These are phyloP conservation scores for Boletus reticuloceps DNA, from an alignment of 768 basidiomycete genomes.

Conservation along the genomic window DNA sequence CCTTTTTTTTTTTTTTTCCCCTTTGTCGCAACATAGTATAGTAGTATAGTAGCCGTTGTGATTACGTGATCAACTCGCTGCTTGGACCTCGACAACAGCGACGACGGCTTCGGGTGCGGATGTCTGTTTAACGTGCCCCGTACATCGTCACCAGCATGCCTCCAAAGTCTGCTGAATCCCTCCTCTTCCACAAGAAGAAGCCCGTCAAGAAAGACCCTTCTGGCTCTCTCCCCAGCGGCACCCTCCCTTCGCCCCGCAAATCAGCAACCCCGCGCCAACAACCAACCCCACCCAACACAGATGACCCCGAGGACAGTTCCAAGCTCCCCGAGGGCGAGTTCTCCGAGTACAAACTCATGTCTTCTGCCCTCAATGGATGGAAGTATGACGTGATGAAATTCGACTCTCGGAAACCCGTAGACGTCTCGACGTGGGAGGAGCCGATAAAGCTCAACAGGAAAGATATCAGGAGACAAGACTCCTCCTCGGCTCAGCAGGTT, in stretches of 20 bases:
- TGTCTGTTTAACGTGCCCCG: too few relatives aligned
- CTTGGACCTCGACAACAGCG: slow-evolving; percentile 5
- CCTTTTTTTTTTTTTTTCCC: slow-evolving; percentile 1
- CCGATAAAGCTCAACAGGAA: slow-evolving; percentile 90
- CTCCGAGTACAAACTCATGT: slow-evolving; percentile 77
- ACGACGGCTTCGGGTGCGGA: not conserved
- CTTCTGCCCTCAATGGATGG: slow-evolving; percentile 80
- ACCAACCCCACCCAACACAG: slow-evolving; percentile 36
- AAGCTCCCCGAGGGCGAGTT: slow-evolving; percentile 66
- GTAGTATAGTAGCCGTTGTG: not conserved
- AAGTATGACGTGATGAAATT: slow-evolving; percentile 94
- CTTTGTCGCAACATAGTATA: not conserved
- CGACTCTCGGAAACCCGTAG: slow-evolving; percentile 68
- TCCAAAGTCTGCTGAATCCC: slow-evolving; percentile 37
- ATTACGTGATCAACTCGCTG: slow-evolving; percentile 26
- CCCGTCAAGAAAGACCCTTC: slow-evolving; percentile 30
- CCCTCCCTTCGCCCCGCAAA: slow-evolving; percentile 32
- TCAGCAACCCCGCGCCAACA: slow-evolving; percentile 39
- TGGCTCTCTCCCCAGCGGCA: slow-evolving; percentile 7
- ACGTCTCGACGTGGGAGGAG: slow-evolving; percentile 62
- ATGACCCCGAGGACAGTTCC: slow-evolving; percentile 50
- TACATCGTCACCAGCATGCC: slow-evolving; percentile 16
- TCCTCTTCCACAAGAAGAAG: slow-evolving; percentile 71
- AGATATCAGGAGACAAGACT: slow-evolving; percentile 57
- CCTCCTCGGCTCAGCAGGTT: slow-evolving; percentile 37